A percentile compares a stretch with the other conserved stretches of the same genome.
Evolutionary conservation across 2,329 filamentous ascomycete species (phyloP).

Genomic region (Curvularia sp.): DNA sequence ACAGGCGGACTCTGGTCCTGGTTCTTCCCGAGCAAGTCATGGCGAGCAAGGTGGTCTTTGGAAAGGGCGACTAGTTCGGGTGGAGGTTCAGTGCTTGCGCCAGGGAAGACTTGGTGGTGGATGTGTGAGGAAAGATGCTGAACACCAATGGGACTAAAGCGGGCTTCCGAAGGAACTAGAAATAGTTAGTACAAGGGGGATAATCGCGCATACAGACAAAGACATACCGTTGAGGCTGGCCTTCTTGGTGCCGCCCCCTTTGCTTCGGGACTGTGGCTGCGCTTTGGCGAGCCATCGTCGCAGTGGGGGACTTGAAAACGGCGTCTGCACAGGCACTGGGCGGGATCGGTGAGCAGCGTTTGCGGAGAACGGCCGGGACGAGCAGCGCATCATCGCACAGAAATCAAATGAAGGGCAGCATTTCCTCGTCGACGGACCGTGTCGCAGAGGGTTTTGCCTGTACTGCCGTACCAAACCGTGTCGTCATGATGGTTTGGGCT

Average conservation of each 20-base stretch:
- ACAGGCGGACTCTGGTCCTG: conserved; percentile 76
- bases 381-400: conserved; percentile 42
- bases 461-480: not conserved
- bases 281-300: conserved; percentile 41
- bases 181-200: not conserved
- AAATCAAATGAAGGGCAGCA: conserved; percentile 33
- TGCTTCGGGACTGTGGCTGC: conserved; percentile 11
- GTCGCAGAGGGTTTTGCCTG: not conserved
- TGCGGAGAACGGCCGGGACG: conserved; percentile 30
- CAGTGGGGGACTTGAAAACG: conserved; percentile 22
- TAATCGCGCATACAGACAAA: not conserved
- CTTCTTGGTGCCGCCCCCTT: conserved; percentile 3
- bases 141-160: conserved; percentile 92
- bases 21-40: conserved; percentile 90
- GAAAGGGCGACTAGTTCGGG: conserved; percentile 79
- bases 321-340: conserved; percentile 16
- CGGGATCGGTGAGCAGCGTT: conserved; percentile 31
- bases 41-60: conserved; percentile 79
- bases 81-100: conserved; percentile 61
- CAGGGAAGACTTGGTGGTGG: conserved; percentile 80
- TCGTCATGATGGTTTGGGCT: conserved; percentile 5
- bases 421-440: conserved; percentile 18
- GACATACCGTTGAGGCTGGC: conserved; percentile 32
- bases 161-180: conserved; percentile 60
- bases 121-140: conserved; percentile 89